Conservation (phyloP, 2,329 filamentous ascomycete genomes). For the Fusarium drepaniforme region DNA sequence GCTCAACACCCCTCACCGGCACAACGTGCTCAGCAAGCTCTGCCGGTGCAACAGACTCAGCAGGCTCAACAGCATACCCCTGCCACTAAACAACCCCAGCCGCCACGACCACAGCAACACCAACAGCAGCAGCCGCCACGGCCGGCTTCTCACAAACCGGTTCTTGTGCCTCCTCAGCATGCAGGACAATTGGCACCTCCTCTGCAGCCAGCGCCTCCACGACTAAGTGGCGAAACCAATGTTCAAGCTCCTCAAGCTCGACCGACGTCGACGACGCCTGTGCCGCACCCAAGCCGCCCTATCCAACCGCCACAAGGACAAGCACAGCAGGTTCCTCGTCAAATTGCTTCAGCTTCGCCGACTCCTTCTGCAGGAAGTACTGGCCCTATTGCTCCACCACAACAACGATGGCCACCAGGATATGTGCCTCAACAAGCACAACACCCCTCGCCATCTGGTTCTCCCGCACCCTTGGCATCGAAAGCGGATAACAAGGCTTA, state of each 20-base stretch:
- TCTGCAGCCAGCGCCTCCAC: conserved; percentile 50
- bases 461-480: conserved; percentile 41
- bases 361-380: conserved; percentile 38
- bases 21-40: conserved; percentile 30
- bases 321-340: conserved; percentile 43
- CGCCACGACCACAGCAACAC: conserved; percentile 31
- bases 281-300: conserved; percentile 50
- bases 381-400: conserved; percentile 43
- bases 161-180: conserved; percentile 51
- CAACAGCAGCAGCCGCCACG: conserved; percentile 41
- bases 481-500: conserved; percentile 45
- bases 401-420: conserved; percentile 51
- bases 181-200: conserved; percentile 51
- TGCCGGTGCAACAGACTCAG: conserved; percentile 21
- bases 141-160: conserved; percentile 43
- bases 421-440: conserved; percentile 47
- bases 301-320: conserved; percentile 48
- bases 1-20: conserved; percentile 36
- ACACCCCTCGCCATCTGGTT: conserved; percentile 41
- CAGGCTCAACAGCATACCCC: conserved; percentile 30
- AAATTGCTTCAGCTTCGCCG: conserved; percentile 50
- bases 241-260: conserved; percentile 44
- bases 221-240: conserved; percentile 36
- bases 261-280: conserved; percentile 49
- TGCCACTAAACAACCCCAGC: conserved; percentile 33